phyloP scores from a whole-genome alignment of 306 rosid genomes.

The Rubus parviflorus region DNA sequence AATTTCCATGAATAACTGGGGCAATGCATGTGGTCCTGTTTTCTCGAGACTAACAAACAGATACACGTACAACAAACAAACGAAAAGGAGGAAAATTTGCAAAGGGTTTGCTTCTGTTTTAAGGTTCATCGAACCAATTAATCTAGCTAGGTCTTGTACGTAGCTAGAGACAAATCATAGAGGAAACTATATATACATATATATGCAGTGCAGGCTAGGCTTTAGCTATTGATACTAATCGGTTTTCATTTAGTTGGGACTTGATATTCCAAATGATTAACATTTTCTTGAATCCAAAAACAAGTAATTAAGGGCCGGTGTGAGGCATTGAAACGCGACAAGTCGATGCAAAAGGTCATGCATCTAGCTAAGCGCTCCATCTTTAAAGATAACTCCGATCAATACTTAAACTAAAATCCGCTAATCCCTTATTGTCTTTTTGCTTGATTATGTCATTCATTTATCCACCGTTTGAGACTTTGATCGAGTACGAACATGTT shows the following conservation, averaged over 20 bases:
- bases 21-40: neutral
- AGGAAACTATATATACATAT: neutral
- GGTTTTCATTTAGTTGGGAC: neutral
- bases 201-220: neutral
- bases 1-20: neutral
- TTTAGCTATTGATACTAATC: neutral
- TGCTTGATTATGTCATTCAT: constrained; percentile 32
- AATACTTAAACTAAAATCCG: neutral
- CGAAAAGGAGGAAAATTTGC: neutral
- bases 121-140: neutral
- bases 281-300: neutral
- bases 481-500: too few relatives aligned
- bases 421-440: constrained; percentile 24
- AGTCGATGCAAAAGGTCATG: neutral
- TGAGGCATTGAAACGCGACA: neutral
- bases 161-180: neutral
- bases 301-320: neutral
- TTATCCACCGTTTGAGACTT: constrained; percentile 10
- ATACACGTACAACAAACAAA: neutral
- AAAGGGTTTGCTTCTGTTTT: neutral
- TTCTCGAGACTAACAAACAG: neutral
- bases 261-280: neutral
- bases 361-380: too few relatives aligned
- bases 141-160: neutral
- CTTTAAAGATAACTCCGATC: constrained; percentile 19